Conservation (phyloP, 2,329 filamentous ascomycete species). For the Chaetoscypha palmicola region DNA sequence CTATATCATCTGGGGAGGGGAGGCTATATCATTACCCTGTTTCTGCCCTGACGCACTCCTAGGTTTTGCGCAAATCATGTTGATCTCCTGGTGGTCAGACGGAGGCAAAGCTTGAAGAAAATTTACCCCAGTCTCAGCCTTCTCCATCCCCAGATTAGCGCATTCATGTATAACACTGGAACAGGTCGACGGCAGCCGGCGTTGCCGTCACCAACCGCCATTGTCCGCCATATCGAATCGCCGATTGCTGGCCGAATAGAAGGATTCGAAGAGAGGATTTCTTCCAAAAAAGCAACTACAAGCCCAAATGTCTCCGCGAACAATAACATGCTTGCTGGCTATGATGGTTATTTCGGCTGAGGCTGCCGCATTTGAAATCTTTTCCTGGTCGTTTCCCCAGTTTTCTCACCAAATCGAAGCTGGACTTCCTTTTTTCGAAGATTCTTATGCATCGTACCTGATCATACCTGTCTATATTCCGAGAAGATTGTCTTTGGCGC, state of each 20-base stretch:
- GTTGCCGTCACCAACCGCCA: conserved; percentile 7
- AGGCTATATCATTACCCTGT: no score
- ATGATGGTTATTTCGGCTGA: neutral
- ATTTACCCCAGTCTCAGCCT: conserved; percentile 20
- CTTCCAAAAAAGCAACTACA: conserved; percentile 10
- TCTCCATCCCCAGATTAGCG: conserved; percentile 16
- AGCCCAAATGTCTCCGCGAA: neutral
- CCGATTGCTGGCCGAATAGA: neutral
- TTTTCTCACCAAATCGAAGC: neutral
- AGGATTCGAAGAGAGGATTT: conserved; percentile 4
- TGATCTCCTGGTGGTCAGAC: conserved; percentile 15
- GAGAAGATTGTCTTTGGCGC: no score
- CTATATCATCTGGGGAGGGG: no score
- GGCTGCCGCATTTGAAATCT: neutral
- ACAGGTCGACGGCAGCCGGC: conserved; percentile 3
- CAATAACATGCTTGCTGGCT: neutral
- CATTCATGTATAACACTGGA: neutral
- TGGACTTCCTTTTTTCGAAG: neutral
- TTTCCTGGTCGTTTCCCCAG: neutral
- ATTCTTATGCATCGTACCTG: neutral
- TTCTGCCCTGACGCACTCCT: conserved; percentile 15
- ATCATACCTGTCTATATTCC: no score
- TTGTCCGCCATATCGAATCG: neutral
- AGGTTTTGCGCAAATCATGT: conserved; percentile 15
- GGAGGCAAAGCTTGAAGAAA: conserved; percentile 17